Base-by-base conservation (phyloP, 2,329 filamentous ascomycete genomes). In the Cercospora janseana region DNA sequence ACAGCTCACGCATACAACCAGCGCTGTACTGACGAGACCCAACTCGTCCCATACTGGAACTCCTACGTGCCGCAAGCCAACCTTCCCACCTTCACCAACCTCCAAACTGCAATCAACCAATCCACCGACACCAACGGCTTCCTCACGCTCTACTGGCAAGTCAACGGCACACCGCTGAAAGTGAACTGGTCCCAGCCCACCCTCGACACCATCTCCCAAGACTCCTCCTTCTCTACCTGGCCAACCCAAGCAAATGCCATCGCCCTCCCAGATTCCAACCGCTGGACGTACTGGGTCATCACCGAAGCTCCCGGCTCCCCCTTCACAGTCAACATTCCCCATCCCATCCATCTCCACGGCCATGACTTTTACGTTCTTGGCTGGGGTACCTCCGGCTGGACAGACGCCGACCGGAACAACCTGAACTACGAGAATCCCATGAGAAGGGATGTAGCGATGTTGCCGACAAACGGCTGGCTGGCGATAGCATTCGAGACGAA, bases 181-280 rank as follows among this genome's bases (percentile, higher is more conserved):
- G 67, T 72, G 20, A 59, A 69, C 41, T 76, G 73, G 73, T 59
- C 68, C 15, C 62, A 69, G 8, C 76, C 76, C 0, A 74, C 72
- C 0, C 59, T 77, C 6, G 61, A 72, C 48, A 73, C 74, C 12
- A 66, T 75, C 6, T 63, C 71, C 4, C 62, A 68, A 16, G 61
- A 64, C 32, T 70, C 72, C 56, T 70, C 66, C 13, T 68, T 59
- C 59, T 72, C 70, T 35, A 26, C 24, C 26, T 60, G 57, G 56
- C 66, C 71, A 0, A 47, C 41, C 1, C 58, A 57, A 6, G 66
- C 69, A 50, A 73, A 74, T 54, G 55, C 75, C 31, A 71, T 76
- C 44, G 38, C 56, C 10, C 48, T 62, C 3, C 49, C 55, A 7
- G 46, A 48, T 3, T 52, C 54, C 23, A 56, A 55, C 10, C 35